phyloP scores from a whole-genome alignment of 192 early-diverging fungal species.

The Spizellomyces sp. region DNA sequence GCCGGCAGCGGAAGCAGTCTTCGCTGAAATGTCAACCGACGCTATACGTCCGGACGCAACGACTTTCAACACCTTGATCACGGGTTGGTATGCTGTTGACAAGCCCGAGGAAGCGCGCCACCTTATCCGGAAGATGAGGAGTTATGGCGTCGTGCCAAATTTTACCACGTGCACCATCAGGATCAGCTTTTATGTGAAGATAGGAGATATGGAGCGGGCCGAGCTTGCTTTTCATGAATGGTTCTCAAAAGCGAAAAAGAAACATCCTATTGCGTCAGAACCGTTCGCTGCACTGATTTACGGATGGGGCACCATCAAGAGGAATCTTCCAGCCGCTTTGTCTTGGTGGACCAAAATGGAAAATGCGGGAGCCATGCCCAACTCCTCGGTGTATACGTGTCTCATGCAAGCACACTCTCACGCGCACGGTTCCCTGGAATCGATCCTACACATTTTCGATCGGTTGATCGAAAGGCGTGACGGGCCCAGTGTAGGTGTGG shows the following conservation, averaged over 20 bases:
- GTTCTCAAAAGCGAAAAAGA: background rate
- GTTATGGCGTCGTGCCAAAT: background rate
- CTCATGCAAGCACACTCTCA: constrained; percentile 22
- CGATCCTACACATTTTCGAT: constrained; percentile 8
- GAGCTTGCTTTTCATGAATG: constrained; percentile 1
- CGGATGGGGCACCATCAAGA: constrained; percentile 4
- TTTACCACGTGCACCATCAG: constrained; percentile 6
- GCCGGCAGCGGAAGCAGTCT: background rate
- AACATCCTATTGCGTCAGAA: background rate
- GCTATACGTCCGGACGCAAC: background rate
- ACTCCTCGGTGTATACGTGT: constrained; percentile 9
- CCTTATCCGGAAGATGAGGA: constrained; percentile 1
- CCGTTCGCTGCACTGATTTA: constrained; percentile 24
- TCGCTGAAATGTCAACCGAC: background rate
- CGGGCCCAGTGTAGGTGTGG: background rate
- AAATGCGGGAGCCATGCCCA: background rate
- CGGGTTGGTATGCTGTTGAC: background rate
- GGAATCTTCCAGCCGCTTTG: constrained; percentile 1
- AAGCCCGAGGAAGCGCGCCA: background rate
- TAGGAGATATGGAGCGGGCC: background rate
- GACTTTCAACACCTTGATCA: constrained; percentile 14
- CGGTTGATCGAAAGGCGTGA: constrained; percentile 2
- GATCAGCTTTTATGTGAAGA: constrained; percentile 12
- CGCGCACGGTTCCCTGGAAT: constrained; percentile 3
- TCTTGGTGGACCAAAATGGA: constrained; percentile 1